Base-by-base conservation (phyloP, 495 filamentous ascomycete genomes). In the Schizothecium vesticola region DNA sequence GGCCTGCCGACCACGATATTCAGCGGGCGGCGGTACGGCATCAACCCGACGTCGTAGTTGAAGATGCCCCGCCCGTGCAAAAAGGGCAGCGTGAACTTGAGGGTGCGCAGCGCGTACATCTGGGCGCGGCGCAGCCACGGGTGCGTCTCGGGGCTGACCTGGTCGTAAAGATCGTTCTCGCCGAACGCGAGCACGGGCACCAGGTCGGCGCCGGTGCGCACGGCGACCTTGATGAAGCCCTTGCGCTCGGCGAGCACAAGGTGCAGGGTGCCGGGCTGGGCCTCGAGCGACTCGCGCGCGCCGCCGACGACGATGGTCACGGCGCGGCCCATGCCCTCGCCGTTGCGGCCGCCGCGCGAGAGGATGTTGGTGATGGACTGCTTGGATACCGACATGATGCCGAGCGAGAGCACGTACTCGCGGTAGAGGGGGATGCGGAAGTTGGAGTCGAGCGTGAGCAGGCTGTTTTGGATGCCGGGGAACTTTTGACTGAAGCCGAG, bases 291-390 rank as follows among this genome's bases (percentile, higher is more conserved):
- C 80, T 99, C 95, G 2, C 91, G 86, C 13, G 95, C 95, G 2
- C 95, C 95, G 66, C 95, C 95, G 55, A 99, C 83, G 28, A 98
- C 95, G 65, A 99, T 97, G 10, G 95, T 97, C 71, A 98, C 96
- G 56, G 92, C 95, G 29, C 93, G 90, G 55, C 95, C 95, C 90
- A 93, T 96, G n/a, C 93, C 93, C 71, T 96, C 83, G 68, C 86
- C 85, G 74, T 97, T 91, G 3, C 78, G 73, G 0, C 93, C 93
- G 36, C 93, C 93, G 70, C 83, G 87, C 19, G 82, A 89, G 8
- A 99, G 86, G 16, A 97, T 79, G 70, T 97, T 95, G 74, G 92
- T 89, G 78, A 94, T 97, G 6, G 90, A 93, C 73, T 96, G 92
- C 66, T 92, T 90, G 2, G 92, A 96, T 11, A 99, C 95, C 24